Percentiles rank a stretch among this genome's conserved stretches.
These are phyloP conservation scores for Butyriboletus loyo DNA, from an alignment of 768 basidiomycete species.

Conservation along the genomic window DNA sequence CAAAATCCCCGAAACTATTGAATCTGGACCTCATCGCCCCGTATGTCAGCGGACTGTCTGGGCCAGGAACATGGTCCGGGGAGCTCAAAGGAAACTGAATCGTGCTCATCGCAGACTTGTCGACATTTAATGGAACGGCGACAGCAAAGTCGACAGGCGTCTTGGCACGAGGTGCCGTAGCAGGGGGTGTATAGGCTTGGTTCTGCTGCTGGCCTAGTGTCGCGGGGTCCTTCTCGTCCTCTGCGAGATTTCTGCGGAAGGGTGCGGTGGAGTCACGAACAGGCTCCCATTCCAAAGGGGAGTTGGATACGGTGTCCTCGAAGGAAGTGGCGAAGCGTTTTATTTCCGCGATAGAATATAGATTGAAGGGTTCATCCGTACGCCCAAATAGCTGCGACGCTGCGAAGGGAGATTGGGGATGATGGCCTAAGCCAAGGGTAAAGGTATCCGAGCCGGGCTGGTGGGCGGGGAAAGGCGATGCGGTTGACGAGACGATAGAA, in stretches of 20 bases:
- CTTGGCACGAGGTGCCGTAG: constrained; percentile 43
- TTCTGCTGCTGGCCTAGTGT: constrained; percentile 40
- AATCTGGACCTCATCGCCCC: constrained; percentile 58
- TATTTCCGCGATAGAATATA: constrained; percentile 81
- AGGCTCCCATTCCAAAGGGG: constrained; percentile 50
- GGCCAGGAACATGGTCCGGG: constrained; percentile 54
- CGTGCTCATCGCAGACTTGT: constrained; percentile 55
- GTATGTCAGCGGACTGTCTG: constrained; percentile 54
- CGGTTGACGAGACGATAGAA: constrained; percentile 70
- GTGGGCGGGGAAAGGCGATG: constrained; percentile 73
- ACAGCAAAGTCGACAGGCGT: constrained; percentile 58
- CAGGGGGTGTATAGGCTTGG: constrained; percentile 17
- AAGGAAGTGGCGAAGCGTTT: constrained; percentile 53
- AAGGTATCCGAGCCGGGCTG: constrained; percentile 57
- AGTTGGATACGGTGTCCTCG: constrained; percentile 50
- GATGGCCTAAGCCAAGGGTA: constrained; percentile 38
- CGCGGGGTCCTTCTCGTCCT: constrained; percentile 68
- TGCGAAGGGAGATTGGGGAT: constrained; percentile 84
- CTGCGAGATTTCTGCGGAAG: constrained; percentile 69
- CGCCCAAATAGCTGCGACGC: constrained; percentile 81
- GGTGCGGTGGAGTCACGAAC: constrained; percentile 60
- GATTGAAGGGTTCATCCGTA: constrained; percentile 72
- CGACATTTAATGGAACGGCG: constrained; percentile 47
- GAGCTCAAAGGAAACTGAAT: constrained; percentile 82
- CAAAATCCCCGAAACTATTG: constrained; percentile 70